phyloP scores from a whole-genome alignment of 2,329 filamentous ascomycete genomes.

The Calonectria fujianensis region DNA sequence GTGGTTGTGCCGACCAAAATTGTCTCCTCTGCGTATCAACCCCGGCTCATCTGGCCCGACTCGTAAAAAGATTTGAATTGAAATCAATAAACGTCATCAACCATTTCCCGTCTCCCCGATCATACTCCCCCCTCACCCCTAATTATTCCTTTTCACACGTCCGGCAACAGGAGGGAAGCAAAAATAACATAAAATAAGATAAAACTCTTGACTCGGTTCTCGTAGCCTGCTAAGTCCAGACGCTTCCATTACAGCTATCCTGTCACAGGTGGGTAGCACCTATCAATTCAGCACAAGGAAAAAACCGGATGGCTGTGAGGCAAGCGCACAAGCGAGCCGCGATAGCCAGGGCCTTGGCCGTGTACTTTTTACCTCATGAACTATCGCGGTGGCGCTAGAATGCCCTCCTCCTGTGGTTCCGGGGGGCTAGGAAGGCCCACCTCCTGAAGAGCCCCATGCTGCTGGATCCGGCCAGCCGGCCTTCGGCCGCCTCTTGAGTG shows the following conservation, averaged over 20 bases:
- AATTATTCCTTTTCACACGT: conserved; percentile 21
- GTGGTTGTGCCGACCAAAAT: conserved; percentile 1
- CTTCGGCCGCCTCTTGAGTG: conserved; percentile 39
- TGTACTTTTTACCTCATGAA: conserved; percentile 46
- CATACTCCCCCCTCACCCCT: conserved; percentile 34
- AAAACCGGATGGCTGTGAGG: conserved; percentile 47
- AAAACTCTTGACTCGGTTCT: conserved; percentile 49
- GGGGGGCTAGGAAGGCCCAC: conserved; percentile 48
- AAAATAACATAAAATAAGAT: conserved; percentile 8
- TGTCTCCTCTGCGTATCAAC: background rate
- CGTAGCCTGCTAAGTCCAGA: conserved; percentile 32
- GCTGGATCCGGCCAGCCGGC: conserved; percentile 48
- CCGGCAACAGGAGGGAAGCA: conserved; percentile 6
- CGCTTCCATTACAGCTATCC: conserved; percentile 30
- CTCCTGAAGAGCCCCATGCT: conserved; percentile 51
- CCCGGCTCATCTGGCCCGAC: background rate
- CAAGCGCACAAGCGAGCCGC: conserved; percentile 53
- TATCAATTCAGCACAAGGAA: conserved; percentile 33
- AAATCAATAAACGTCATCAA: conserved; percentile 49
- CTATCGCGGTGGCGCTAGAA: conserved; percentile 49
- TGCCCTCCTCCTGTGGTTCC: conserved; percentile 43
- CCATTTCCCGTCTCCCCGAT: conserved; percentile 45
- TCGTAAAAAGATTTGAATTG: conserved; percentile 32
- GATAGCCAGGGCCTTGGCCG: conserved; percentile 50
- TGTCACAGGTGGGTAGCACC: conserved; percentile 31